phyloP scores from a whole-genome alignment of 2,329 filamentous ascomycete species.

The Akanthomyces lecanii region DNA sequence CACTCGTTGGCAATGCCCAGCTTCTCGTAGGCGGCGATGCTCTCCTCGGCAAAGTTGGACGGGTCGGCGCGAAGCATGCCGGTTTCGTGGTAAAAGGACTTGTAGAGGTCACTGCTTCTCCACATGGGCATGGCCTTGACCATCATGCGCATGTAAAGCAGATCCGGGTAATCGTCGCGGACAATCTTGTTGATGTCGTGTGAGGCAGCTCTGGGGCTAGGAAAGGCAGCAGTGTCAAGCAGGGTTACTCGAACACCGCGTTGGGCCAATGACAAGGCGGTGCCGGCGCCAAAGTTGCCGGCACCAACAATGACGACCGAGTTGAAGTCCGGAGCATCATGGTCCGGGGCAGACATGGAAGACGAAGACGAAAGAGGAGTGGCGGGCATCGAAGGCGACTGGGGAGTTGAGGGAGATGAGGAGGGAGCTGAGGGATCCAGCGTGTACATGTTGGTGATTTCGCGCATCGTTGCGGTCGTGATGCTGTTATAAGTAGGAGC shows the following conservation, averaged over 20 bases:
- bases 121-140: constrained; percentile 38
- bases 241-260: constrained; percentile 31
- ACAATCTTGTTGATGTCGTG: constrained; percentile 46
- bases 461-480: constrained; percentile 3
- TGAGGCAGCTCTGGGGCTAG: constrained; percentile 39
- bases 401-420: constrained; percentile 11
- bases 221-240: constrained; percentile 33
- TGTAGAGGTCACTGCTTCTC: constrained; percentile 46
- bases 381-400: constrained; percentile 10
- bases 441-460: constrained; percentile 8
- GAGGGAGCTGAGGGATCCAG: constrained; percentile 5
- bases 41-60: constrained; percentile 40
- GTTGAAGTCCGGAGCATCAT: constrained; percentile 14
- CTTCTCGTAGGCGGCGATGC: constrained; percentile 37
- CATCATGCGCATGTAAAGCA: constrained; percentile 38
- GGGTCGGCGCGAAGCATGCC: constrained; percentile 47
- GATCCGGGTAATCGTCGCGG: constrained; percentile 39
- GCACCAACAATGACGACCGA: constrained; percentile 38
- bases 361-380: constrained; percentile 17
- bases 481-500: neutral
- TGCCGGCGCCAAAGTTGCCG: constrained; percentile 42
- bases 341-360: constrained; percentile 11
- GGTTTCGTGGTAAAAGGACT: constrained; percentile 50
- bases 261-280: constrained; percentile 34
- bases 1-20: constrained; percentile 38